Conservation (phyloP, 2,329 filamentous ascomycete species). For the Neopestalotiopsis rosae region DNA sequence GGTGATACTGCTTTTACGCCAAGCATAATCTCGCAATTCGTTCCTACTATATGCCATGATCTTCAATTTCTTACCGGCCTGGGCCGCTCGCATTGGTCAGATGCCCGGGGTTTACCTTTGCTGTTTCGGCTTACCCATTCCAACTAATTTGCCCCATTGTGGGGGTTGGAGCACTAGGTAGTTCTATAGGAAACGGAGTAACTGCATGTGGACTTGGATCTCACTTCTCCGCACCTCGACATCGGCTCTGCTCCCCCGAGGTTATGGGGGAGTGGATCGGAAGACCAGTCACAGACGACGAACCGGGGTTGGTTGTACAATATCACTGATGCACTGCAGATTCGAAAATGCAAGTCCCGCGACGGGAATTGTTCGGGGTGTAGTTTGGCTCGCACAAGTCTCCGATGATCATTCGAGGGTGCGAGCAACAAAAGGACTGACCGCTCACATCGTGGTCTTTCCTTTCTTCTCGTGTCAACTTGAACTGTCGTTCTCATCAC, state of each 20-base stretch:
- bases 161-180: not conserved
- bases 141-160: not conserved
- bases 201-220: not conserved
- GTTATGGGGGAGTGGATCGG: not conserved
- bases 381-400: not conserved
- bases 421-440: not conserved
- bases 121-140: no score
- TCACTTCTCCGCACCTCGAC: not conserved
- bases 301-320: not conserved
- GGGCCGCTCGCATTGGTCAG: no score
- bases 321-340: not conserved
- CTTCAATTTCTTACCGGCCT: no score
- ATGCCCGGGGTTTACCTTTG: no score
- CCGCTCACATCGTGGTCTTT: not conserved
- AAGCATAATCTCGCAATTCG: no score
- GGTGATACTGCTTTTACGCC: no score
- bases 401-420: not conserved
- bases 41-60: no score
- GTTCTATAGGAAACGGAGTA: not conserved
- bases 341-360: not conserved
- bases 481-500: not conserved
- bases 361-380: not conserved
- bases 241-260: not conserved
- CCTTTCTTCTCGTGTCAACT: not conserved
- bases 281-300: not conserved